Evolutionary conservation across 1,139 yeast genomes (phyloP).

Genomic region (Saccharomyces pastorianus): DNA sequence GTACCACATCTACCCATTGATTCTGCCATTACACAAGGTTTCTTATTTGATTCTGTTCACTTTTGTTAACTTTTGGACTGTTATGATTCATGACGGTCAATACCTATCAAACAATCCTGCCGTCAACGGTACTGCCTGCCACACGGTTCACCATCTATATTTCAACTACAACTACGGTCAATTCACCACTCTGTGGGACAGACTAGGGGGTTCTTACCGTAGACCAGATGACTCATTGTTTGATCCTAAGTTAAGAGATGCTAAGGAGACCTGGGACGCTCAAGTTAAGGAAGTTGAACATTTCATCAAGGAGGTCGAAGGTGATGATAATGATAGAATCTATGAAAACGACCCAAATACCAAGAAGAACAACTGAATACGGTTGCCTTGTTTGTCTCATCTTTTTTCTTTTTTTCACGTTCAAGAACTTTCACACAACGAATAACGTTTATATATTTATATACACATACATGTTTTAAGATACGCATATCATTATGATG

Average conservation of each 20-base stretch:
- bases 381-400: slow-evolving; percentile 2
- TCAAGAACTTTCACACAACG: background rate
- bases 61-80: slow-evolving; percentile 95
- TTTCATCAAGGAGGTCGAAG: slow-evolving; percentile 75
- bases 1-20: slow-evolving; percentile 80
- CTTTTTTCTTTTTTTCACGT: background rate
- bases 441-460: background rate
- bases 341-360: slow-evolving; percentile 30
- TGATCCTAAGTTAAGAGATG: slow-evolving; percentile 52
- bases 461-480: background rate
- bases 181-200: slow-evolving; percentile 95
- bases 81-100: slow-evolving; percentile 96
- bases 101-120: slow-evolving; percentile 88
- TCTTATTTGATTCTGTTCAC: slow-evolving; percentile 74
- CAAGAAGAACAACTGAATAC: slow-evolving; percentile 11
- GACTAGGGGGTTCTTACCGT: slow-evolving; percentile 89
- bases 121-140: slow-evolving; percentile 96
- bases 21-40: slow-evolving; percentile 87
- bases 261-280: slow-evolving; percentile 56
- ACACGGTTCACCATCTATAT: slow-evolving; percentile 90
- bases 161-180: slow-evolving; percentile 97
- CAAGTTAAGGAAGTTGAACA: slow-evolving; percentile 74
- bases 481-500: background rate
- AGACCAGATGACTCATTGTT: slow-evolving; percentile 83
- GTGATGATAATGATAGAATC: slow-evolving; percentile 48